These are phyloP conservation scores for Karstenula rhodostoma DNA, from an alignment of 2,329 filamentous ascomycete species.

Conservation along the genomic window DNA sequence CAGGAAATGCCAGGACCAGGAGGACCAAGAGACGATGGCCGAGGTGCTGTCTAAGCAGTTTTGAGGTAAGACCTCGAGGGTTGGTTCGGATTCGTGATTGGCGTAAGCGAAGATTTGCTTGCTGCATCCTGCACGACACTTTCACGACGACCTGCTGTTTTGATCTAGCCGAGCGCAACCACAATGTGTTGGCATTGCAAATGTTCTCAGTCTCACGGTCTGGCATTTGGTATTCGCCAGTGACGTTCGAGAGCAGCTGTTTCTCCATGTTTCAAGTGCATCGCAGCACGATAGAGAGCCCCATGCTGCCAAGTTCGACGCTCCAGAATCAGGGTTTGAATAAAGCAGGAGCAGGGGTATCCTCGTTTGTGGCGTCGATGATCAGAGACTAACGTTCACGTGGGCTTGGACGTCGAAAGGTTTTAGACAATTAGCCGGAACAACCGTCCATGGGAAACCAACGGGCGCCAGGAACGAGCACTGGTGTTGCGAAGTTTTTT, in stretches of 20 bases:
- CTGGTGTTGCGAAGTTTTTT: slow-evolving; percentile 3
- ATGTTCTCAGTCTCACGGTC: background rate
- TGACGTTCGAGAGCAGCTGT: slow-evolving; percentile 1
- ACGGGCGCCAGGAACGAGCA: slow-evolving; percentile 12
- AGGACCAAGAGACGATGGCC: background rate
- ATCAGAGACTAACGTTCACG: slow-evolving; percentile 21
- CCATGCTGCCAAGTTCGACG: slow-evolving; percentile 16
- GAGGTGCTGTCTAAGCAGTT: slow-evolving; percentile 13
- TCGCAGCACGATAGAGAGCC: slow-evolving; percentile 5
- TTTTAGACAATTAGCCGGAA: slow-evolving; percentile 27
- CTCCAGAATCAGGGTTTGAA: slow-evolving; percentile 2
- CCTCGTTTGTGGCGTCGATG: slow-evolving; percentile 24
- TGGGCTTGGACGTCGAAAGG: slow-evolving; percentile 21
- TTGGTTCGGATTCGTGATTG: slow-evolving; percentile 21
- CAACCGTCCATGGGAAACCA: background rate
- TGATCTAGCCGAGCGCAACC: slow-evolving; percentile 12
- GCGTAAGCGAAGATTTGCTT: slow-evolving; percentile 25
- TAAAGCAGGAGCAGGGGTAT: slow-evolving; percentile 14
- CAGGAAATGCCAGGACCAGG: slow-evolving; percentile 6
- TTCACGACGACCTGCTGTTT: slow-evolving; percentile 15
- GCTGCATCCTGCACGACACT: slow-evolving; percentile 20
- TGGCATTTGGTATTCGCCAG: background rate
- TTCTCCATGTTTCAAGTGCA: background rate
- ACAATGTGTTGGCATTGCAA: slow-evolving; percentile 3
- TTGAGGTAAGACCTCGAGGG: slow-evolving; percentile 4